phyloP scores from a whole-genome alignment of 1,139 yeast species.

The Pichia sp. region DNA sequence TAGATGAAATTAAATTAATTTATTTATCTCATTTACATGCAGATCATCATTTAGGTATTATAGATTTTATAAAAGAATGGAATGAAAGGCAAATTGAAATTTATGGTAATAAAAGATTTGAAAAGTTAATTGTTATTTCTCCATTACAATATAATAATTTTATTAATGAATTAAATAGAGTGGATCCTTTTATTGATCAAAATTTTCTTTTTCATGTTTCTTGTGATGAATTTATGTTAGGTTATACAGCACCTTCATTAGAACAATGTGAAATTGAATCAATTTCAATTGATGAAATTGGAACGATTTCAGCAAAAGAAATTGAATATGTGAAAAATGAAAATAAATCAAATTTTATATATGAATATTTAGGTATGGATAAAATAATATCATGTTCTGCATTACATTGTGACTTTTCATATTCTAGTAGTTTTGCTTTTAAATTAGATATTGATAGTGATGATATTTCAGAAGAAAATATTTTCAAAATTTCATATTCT shows the following conservation, averaged over 20 bases:
- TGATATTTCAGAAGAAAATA: conserved; percentile 20
- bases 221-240: conserved; percentile 53
- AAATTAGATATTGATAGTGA: conserved; percentile 13
- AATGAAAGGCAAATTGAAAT: conserved; percentile 29
- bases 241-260: conserved; percentile 15
- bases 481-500: conserved; percentile 75
- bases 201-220: conserved; percentile 49
- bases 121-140: conserved; percentile 47
- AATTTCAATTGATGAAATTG: conserved; percentile 11
- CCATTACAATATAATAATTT: conserved; percentile 76
- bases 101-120: conserved; percentile 13
- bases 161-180: conserved; percentile 60
- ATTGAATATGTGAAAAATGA: conserved; percentile 18
- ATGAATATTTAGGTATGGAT: conserved; percentile 16
- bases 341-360: conserved; percentile 29
- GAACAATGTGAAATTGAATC: conserved; percentile 21
- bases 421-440: conserved; percentile 60
- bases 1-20: conserved; percentile 55
- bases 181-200: conserved; percentile 35
- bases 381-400: conserved; percentile 63
- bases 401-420: conserved; percentile 78
- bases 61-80: conserved; percentile 70
- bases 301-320: conserved; percentile 16
- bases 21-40: conserved; percentile 92
- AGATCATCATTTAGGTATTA: conserved; percentile 88